These are phyloP conservation scores for Aegilops umbellulata DNA, from an alignment of 176 grass and related monocot genomes.

Conservation along the genomic window DNA sequence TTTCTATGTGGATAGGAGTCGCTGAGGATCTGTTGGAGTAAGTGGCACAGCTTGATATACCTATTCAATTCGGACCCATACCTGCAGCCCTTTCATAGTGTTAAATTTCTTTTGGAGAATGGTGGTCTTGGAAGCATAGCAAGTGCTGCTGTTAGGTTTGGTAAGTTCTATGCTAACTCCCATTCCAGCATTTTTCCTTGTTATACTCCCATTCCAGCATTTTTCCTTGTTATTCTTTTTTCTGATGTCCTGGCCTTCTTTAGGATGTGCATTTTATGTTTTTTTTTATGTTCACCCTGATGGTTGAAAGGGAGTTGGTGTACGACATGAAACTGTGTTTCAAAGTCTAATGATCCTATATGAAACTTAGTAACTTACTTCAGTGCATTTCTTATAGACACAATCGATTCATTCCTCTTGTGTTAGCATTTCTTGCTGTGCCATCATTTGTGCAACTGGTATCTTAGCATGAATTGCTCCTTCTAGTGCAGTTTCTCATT, in stretches of 20 bases:
- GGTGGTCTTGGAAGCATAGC: constrained; percentile 61
- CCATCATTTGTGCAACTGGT: not conserved
- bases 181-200: not conserved
- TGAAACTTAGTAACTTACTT: not conserved
- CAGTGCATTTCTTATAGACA: not conserved
- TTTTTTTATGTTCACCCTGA: not conserved
- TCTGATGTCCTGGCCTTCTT: not conserved
- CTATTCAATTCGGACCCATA: constrained; percentile 49
- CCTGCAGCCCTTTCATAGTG: constrained; percentile 54
- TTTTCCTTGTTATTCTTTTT: not conserved
- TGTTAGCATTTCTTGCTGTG: constrained; percentile 3
- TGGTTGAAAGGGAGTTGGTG: not conserved
- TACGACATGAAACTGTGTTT: not conserved
- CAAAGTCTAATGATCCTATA: not conserved
- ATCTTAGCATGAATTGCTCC: not conserved
- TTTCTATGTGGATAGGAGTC: constrained; percentile 35
- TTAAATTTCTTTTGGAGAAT: constrained; percentile 74
- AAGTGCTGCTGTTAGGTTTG: constrained; percentile 52
- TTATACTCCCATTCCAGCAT: not conserved
- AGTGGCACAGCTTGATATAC: constrained; percentile 58
- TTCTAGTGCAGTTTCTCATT: not conserved
- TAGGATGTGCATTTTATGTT: not conserved
- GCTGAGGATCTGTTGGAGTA: constrained; percentile 42
- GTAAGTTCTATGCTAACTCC: constrained; percentile 41
- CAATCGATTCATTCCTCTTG: not conserved